A percentile compares a stretch with the other conserved stretches of the same genome.
Evolutionary conservation across 139 green algal genomes (phyloP).

Genomic region (Pseudopediastrum boryanum): DNA sequence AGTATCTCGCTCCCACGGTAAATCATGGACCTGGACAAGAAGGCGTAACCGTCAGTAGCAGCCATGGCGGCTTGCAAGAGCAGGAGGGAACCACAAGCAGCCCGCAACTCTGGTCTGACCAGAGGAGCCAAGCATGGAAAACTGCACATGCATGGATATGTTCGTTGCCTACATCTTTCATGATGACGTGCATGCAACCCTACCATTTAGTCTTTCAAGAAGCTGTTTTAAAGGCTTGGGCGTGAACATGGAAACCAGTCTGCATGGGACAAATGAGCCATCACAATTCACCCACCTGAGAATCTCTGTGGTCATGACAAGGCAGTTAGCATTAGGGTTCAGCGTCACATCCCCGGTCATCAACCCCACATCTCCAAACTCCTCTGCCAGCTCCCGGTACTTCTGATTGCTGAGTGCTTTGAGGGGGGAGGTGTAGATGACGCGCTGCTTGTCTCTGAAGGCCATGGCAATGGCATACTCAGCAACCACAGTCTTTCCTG

Average conservation of each 20-base stretch:
- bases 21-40: slow-evolving; percentile 50
- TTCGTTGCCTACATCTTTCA: no score
- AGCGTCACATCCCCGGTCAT: slow-evolving; percentile 87
- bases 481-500: slow-evolving; percentile 95
- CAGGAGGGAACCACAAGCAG: no score
- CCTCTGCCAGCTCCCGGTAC: slow-evolving; percentile 55
- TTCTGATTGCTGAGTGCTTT: slow-evolving; percentile 98
- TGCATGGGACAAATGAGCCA: not conserved
- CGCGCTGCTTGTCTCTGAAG: slow-evolving; percentile 78
- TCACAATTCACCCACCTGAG: slow-evolving; percentile 59
- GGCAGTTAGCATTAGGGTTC: slow-evolving; percentile 85
- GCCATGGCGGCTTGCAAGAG: no score
- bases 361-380: slow-evolving; percentile 70
- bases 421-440: slow-evolving; percentile 96
- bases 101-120: no score
- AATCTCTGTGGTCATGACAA: slow-evolving; percentile 99
- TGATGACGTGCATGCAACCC: no score
- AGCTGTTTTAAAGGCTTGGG: not conserved
- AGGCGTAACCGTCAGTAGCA: no score
- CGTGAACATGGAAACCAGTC: no score
- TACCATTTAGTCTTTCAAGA: no score
- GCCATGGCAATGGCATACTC: slow-evolving; percentile 98
- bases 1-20: slow-evolving; percentile 83
- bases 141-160: no score
- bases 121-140: no score